A percentile compares a stretch with the other conserved stretches of the same genome.
phyloP scores from a whole-genome alignment of 495 filamentous ascomycete genomes.

The Parmelia sp. region DNA sequence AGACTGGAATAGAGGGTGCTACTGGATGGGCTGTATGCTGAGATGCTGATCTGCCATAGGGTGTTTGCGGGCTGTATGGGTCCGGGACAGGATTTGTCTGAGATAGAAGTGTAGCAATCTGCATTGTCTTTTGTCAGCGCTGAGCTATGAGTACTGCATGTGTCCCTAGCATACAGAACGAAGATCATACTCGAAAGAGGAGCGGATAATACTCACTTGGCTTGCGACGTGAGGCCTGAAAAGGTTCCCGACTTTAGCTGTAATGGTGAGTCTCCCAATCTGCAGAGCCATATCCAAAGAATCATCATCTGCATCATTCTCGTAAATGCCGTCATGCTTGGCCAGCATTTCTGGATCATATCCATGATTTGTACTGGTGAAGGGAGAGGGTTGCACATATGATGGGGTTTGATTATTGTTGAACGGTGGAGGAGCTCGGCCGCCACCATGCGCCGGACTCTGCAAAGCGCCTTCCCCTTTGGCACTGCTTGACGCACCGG shows the following conservation, averaged over 20 bases:
- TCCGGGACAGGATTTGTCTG: neutral
- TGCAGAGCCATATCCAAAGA: conserved; percentile 58
- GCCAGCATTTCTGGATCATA: neutral
- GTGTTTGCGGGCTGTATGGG: neutral
- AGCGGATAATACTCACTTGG: conserved; percentile 7
- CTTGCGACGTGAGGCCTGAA: conserved; percentile 32
- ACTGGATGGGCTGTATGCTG: neutral
- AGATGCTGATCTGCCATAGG: neutral
- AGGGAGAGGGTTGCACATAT: neutral
- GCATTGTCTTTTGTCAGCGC: neutral
- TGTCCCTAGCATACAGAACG: neutral
- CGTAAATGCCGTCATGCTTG: conserved; percentile 8
- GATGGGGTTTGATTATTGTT: neutral
- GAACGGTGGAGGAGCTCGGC: conserved; percentile 1
- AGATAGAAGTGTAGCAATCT: neutral
- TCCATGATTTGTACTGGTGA: neutral
- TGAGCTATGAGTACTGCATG: no score
- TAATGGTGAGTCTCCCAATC: conserved; percentile 61
- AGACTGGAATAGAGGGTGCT: neutral
- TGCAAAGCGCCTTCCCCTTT: neutral
- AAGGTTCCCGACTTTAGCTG: conserved; percentile 57
- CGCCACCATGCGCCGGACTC: neutral
- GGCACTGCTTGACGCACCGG: conserved; percentile 1
- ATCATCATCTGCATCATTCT: conserved; percentile 43
- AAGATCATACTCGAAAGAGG: neutral